Conservation (phyloP, 108 stramenopile genomes). For the Poteriospumella lacustris region DNA sequence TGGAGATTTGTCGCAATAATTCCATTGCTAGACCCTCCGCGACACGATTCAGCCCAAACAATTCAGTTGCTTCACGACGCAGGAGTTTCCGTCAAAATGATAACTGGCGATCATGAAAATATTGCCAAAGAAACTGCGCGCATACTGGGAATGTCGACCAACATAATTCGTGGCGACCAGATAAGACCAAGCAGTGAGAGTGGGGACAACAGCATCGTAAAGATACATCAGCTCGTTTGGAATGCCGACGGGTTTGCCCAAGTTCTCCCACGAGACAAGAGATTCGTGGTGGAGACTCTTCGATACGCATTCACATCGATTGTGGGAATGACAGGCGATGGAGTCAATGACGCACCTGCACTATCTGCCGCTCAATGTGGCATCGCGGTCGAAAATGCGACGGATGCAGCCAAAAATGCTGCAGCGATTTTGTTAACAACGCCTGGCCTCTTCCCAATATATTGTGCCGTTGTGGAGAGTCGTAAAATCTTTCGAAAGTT, state of each 20-base stretch:
- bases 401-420: conserved; percentile 81
- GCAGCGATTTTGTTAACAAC: conserved; percentile 73
- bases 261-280: conserved; percentile 26
- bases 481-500: conserved; percentile 37
- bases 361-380: conserved; percentile 70
- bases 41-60: conserved; percentile 64
- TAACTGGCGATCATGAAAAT: conserved; percentile 69
- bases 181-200: no score
- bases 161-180: conserved; percentile 53
- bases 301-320: conserved; percentile 19
- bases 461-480: conserved; percentile 13
- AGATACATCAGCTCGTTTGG: background rate
- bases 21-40: conserved; percentile 74
- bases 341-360: conserved; percentile 81
- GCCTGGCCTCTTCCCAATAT: conserved; percentile 67
- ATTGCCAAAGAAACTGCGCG: conserved; percentile 49
- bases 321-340: conserved; percentile 83
- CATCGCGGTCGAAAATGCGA: conserved; percentile 73
- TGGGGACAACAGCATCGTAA: no score
- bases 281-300: background rate
- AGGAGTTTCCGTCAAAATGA: conserved; percentile 74
- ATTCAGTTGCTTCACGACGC: conserved; percentile 63
- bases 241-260: conserved; percentile 25
- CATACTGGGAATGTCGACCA: conserved; percentile 60
- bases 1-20: conserved; percentile 62